phyloP scores from a whole-genome alignment of 768 basidiomycete species.

The Suillus subluteus region DNA sequence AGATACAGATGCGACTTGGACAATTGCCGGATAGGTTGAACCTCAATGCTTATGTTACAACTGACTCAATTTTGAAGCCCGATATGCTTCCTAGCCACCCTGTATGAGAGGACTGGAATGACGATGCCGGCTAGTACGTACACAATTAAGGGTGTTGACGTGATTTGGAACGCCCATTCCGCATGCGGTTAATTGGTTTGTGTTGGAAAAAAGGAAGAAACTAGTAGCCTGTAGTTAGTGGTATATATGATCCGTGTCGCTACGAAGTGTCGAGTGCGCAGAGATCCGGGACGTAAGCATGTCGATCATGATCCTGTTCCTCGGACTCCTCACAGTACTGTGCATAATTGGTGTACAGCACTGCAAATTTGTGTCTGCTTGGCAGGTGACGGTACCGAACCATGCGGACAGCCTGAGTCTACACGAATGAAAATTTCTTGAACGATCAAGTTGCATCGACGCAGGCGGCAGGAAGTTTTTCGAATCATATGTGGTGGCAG shows the following conservation, averaged over 20 bases:
- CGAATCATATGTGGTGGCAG: neutral
- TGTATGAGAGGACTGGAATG: neutral
- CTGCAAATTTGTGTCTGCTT: neutral
- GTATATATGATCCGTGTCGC: neutral
- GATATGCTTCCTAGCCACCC: neutral
- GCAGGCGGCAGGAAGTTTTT: neutral
- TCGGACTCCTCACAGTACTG: conserved; percentile 1
- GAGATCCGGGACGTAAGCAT: neutral
- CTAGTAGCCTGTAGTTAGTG: neutral
- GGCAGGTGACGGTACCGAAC: neutral
- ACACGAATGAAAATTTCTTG: neutral
- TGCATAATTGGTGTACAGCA: neutral
- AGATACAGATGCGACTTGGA: neutral
- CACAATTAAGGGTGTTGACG: conserved; percentile 8
- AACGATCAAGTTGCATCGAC: neutral
- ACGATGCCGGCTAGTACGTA: neutral
- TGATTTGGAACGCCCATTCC: conserved; percentile 2
- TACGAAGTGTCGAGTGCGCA: neutral
- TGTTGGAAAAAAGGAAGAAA: neutral
- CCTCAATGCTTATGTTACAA: neutral
- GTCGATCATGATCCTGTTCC: neutral
- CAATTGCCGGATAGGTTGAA: neutral
- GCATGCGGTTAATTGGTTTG: neutral
- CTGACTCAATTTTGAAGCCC: conserved; percentile 3
- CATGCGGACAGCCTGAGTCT: neutral